These are phyloP conservation scores for Asterophora parasitica DNA, from an alignment of 768 basidiomycete genomes.

Conservation along the genomic window DNA sequence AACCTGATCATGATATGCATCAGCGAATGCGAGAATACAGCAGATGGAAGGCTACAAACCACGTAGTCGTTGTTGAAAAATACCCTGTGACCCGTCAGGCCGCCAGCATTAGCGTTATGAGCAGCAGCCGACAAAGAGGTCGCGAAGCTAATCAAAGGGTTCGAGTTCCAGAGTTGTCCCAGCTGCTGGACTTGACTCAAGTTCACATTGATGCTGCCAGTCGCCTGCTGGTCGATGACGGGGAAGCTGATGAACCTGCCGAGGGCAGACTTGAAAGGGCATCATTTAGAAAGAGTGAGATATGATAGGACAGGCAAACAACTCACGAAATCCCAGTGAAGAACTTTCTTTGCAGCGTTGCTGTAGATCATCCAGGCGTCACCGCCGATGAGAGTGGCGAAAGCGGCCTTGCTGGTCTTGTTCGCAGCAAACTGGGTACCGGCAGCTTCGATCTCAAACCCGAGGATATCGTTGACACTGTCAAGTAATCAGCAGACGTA, in stretches of 20 bases:
- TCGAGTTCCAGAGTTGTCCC: conserved; percentile 15
- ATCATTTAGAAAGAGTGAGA: conserved; percentile 13
- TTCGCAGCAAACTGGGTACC: conserved; percentile 55
- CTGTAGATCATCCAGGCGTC: conserved; percentile 48
- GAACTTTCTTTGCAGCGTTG: conserved; percentile 48
- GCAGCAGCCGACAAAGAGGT: conserved; percentile 31
- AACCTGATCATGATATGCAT: conserved; percentile 35
- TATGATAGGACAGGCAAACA: too few species aligned
- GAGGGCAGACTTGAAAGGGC: conserved; percentile 27
- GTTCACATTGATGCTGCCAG: conserved; percentile 52
- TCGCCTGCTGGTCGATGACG: conserved; percentile 47
- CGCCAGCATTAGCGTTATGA: conserved; percentile 49
- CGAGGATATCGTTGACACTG: conserved; percentile 59
- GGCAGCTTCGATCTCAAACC: conserved; percentile 54
- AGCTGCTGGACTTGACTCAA: conserved; percentile 29
- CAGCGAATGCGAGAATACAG: too few species aligned
- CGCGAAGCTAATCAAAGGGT: conserved; percentile 33
- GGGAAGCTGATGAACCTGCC: conserved; percentile 69
- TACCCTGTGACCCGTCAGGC: conserved; percentile 52
- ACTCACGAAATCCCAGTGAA: conserved; percentile 74
- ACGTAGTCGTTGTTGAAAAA: conserved; percentile 69
- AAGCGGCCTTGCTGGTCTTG: conserved; percentile 33
- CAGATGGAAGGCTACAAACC: conserved; percentile 31
- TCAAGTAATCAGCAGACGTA: background rate
- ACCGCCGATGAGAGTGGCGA: conserved; percentile 40